These are phyloP conservation scores for Colletotrichum lini DNA, from an alignment of 2,329 filamentous ascomycete genomes.

Conservation along the genomic window DNA sequence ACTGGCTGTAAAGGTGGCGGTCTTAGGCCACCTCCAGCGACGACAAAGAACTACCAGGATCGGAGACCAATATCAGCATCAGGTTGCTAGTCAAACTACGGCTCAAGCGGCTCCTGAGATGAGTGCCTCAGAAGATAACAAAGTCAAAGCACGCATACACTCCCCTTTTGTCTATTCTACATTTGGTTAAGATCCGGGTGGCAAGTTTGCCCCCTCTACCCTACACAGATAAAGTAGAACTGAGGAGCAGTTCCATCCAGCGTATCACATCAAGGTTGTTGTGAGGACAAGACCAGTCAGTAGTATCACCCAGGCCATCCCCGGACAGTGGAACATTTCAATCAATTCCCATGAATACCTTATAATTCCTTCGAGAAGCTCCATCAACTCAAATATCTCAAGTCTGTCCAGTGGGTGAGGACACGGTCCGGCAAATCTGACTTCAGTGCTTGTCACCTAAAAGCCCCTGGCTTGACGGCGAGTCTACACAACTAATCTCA, in stretches of 20 bases:
- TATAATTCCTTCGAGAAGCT: conserved; percentile 9
- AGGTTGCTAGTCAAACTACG: too few relatives aligned
- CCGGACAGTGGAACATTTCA: background rate
- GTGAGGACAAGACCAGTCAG: background rate
- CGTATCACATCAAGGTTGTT: background rate
- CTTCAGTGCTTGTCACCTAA: background rate
- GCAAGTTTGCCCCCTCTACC: conserved; percentile 19
- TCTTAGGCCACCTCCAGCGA: too few relatives aligned
- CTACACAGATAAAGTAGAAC: background rate
- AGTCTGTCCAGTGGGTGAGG: conserved; percentile 29
- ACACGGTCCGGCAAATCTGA: conserved; percentile 9
- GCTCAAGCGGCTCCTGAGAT: too few relatives aligned
- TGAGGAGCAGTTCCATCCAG: background rate
- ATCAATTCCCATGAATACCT: conserved; percentile 11
- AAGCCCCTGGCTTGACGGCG: background rate
- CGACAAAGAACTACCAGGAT: too few relatives aligned
- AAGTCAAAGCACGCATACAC: background rate
- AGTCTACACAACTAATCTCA: background rate
- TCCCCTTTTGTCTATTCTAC: too few relatives aligned
- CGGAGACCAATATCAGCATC: too few relatives aligned
- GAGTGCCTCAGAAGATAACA: too few relatives aligned
- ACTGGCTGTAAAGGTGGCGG: too few relatives aligned
- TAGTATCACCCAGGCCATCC: background rate
- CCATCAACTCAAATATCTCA: background rate
- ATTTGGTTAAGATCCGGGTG: too few relatives aligned